phyloP scores from a whole-genome alignment of 108 stramenopile species.

The Aurantiochytrium sp. region DNA sequence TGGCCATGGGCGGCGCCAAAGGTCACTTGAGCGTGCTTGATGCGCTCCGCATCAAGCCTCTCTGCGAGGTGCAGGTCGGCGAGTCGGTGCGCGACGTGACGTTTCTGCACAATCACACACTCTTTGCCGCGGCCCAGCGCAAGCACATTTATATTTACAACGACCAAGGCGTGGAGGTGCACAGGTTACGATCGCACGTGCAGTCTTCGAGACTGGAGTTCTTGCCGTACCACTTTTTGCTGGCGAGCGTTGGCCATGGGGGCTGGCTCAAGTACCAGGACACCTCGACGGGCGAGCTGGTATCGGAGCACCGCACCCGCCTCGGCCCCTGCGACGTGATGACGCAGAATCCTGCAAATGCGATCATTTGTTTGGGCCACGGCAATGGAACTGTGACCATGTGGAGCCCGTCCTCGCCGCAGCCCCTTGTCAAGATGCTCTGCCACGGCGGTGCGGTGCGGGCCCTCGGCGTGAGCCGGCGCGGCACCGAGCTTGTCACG shows the following conservation, averaged over 20 bases:
- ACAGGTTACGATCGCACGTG: conserved; percentile 72
- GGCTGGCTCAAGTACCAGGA: conserved; percentile 88
- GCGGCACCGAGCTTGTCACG: conserved; percentile 81
- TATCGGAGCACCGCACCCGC: conserved; percentile 73
- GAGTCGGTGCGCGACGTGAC: conserved; percentile 78
- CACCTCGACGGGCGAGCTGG: conserved; percentile 83
- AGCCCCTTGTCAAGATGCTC: conserved; percentile 77
- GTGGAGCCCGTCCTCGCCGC: conserved; percentile 78
- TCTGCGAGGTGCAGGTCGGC: conserved; percentile 64
- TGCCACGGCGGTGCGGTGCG: conserved; percentile 80
- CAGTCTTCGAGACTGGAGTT: conserved; percentile 79
- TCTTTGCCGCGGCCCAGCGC: conserved; percentile 89
- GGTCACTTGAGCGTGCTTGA: conserved; percentile 82
- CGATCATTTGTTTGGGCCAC: conserved; percentile 86
- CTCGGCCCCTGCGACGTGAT: conserved; percentile 72
- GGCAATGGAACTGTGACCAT: conserved; percentile 91
- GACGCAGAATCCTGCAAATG: conserved; percentile 85
- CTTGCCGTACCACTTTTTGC: conserved; percentile 93
- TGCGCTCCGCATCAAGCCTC: conserved; percentile 55
- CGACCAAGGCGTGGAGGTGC: conserved; percentile 84
- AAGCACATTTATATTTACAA: conserved; percentile 96
- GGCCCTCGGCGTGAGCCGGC: conserved; percentile 71
- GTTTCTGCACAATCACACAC: conserved; percentile 83
- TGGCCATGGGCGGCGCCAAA: conserved; percentile 37
- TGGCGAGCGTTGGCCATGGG: conserved; percentile 74